Base-by-base conservation (phyloP, 306 rosid species). In the Begonia masoniana region DNA sequence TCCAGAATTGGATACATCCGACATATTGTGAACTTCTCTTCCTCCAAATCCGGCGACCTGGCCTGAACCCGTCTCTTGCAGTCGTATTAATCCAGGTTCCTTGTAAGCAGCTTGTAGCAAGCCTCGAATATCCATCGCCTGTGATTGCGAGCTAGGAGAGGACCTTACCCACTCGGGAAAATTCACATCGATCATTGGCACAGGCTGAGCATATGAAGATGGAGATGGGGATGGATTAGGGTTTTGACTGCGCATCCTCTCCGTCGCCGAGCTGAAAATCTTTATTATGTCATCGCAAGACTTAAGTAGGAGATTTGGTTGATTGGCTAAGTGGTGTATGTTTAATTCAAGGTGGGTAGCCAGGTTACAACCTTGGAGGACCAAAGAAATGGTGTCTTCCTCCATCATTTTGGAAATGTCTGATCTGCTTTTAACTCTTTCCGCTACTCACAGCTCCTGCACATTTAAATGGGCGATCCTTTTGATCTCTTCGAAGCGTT, bases 341-440 rank as follows among this genome's bases (percentile, higher is more conserved):
- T 62, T 65, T 49, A 62, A 47, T 64, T 76, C 78, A 12, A 82
- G 70, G 9, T 51, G 63, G 68, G 52, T 74, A 3, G 74, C 78
- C 41, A 75, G 54, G 21, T 53, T 51, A 56, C 86, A 82, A 16
- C 80, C 93, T 0, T 43, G 63, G 12, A 39, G 73, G 45, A 80
- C 58, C 11, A 68, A 61, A 1, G 62, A 48, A 16, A 61, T 39
- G 10, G 21, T 15, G 4, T 69, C 78, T 11, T 82, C 85, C 87
- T 31, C 39, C 39, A 31, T 31, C 8, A 7, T 31, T 31, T 31
- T 7, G 39, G 39, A 31, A 4, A 7, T 1, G 1, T 31, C 39
- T 31, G 39, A 31, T 5, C 7, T 5, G 39, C 39, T 31, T 7
- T 4, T 31, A 7, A 31, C 3, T 31, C 7, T 31, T 31, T 31